Evolutionary conservation across 192 early-diverging fungal species (phyloP).

Genomic region (Coemansia sp.): DNA sequence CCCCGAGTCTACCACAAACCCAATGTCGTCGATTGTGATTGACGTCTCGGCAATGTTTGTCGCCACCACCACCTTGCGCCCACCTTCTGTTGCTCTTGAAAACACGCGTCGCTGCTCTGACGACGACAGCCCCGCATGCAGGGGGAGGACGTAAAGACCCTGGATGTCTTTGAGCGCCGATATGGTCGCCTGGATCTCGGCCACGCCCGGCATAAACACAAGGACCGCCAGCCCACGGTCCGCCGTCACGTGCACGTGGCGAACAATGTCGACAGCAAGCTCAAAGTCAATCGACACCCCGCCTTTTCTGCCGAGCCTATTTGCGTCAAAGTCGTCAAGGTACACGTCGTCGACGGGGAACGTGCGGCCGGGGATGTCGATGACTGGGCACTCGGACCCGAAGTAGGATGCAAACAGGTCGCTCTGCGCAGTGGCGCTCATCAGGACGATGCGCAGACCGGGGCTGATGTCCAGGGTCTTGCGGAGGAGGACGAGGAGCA

Average conservation of each 20-base stretch:
- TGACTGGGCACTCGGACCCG: conserved; percentile 51
- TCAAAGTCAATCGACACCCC: too few species aligned
- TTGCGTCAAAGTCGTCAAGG: conserved; percentile 35
- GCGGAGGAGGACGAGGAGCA: conserved; percentile 74
- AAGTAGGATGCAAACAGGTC: conserved; percentile 78
- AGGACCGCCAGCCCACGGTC: conserved; percentile 55
- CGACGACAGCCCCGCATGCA: conserved; percentile 60
- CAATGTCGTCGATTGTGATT: conserved; percentile 67
- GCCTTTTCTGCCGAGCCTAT: too few species aligned
- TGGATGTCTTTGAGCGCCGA: conserved; percentile 41
- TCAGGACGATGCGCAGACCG: conserved; percentile 71
- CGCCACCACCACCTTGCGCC: conserved; percentile 82
- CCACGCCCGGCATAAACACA: conserved; percentile 72
- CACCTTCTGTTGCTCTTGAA: conserved; percentile 25
- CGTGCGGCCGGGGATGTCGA: conserved; percentile 74
- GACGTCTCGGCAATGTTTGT: conserved; percentile 83
- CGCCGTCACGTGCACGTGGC: conserved; percentile 56
- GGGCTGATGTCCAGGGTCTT: conserved; percentile 50
- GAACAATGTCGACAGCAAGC: conserved; percentile 57
- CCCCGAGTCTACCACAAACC: conserved; percentile 69
- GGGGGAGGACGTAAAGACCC: conserved; percentile 48
- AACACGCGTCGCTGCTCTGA: conserved; percentile 57
- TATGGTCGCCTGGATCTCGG: conserved; percentile 70
- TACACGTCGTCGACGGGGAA: conserved; percentile 68
- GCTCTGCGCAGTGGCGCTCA: conserved; percentile 89